A percentile compares a stretch with the other conserved stretches of the same genome.
These are phyloP conservation scores for Leishmania martiniquensis DNA, from an alignment of 208 protist species.

Conservation along the genomic window DNA sequence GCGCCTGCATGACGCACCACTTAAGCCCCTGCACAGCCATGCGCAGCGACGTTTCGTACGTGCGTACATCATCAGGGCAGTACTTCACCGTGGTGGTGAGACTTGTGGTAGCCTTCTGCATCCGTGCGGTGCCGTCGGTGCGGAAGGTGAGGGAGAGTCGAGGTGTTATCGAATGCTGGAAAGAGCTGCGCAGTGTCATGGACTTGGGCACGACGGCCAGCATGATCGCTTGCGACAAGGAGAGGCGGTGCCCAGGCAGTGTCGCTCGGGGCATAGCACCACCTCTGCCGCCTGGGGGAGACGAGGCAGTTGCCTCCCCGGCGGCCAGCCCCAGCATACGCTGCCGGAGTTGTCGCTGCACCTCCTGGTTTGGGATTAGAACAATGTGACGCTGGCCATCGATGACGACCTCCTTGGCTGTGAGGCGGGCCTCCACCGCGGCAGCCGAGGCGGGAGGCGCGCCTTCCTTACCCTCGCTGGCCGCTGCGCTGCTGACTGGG, in stretches of 20 bases:
- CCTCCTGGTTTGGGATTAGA: constrained; percentile 48
- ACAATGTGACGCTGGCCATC: constrained; percentile 66
- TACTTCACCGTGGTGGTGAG: constrained; percentile 42
- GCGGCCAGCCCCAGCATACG: constrained; percentile 24
- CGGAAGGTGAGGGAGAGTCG: constrained; percentile 39
- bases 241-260: background rate
- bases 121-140: constrained; percentile 35
- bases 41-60: constrained; percentile 42
- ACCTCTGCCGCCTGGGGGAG: background rate
- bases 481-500: background rate
- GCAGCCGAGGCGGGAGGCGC: background rate
- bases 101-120: constrained; percentile 27
- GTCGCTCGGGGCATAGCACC: background rate
- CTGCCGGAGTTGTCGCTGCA: constrained; percentile 48
- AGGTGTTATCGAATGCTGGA: constrained; percentile 59
- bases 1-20: constrained; percentile 39
- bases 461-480: constrained; percentile 1
- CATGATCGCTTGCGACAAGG: constrained; percentile 32
- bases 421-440: constrained; percentile 36
- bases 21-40: constrained; percentile 49
- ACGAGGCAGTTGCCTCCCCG: background rate
- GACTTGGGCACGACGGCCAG: constrained; percentile 45
- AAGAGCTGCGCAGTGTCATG: constrained; percentile 53
- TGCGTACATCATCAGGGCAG: constrained; percentile 37
- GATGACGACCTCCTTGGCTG: constrained; percentile 49